Percentiles rank a stretch among this genome's conserved stretches.
Conservation (phyloP, 2,329 filamentous ascomycete genomes). For the Colletotrichum chrysophilum region DNA sequence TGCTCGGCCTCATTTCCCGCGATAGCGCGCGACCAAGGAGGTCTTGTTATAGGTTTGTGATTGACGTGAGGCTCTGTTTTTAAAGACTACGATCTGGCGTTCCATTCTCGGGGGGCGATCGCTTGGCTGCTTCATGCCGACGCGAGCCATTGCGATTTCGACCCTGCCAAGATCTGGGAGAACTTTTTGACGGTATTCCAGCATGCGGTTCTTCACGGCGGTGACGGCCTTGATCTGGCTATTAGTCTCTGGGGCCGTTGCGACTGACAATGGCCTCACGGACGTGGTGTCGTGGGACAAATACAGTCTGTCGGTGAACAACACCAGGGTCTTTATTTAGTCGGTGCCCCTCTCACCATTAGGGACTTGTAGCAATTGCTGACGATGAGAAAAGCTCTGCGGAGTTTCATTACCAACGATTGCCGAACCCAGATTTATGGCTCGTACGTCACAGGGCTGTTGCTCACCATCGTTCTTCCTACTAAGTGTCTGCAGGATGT, state of each 20-base stretch:
- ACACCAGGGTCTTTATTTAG: constrained; percentile 36
- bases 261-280: constrained; percentile 45
- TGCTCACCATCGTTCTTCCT: background rate
- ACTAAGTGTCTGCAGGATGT: constrained; percentile 54
- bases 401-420: constrained; percentile 72
- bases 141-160: background rate
- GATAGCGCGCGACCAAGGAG: background rate
- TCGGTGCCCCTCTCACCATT: background rate
- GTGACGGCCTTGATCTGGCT: constrained; percentile 1
- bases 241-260: constrained; percentile 25
- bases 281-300: constrained; percentile 72
- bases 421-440: constrained; percentile 54
- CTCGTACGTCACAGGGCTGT: constrained; percentile 44
- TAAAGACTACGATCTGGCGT: background rate
- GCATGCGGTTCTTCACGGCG: background rate
- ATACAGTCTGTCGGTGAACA: constrained; percentile 72
- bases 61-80: background rate
- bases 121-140: background rate
- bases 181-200: background rate
- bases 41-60: background rate
- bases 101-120: background rate
- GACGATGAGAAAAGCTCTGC: constrained; percentile 70
- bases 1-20: constrained; percentile 8
- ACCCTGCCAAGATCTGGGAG: background rate
- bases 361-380: constrained; percentile 54